phyloP scores from a whole-genome alignment of 164 flowering plant species.

The Annona squamosa region DNA sequence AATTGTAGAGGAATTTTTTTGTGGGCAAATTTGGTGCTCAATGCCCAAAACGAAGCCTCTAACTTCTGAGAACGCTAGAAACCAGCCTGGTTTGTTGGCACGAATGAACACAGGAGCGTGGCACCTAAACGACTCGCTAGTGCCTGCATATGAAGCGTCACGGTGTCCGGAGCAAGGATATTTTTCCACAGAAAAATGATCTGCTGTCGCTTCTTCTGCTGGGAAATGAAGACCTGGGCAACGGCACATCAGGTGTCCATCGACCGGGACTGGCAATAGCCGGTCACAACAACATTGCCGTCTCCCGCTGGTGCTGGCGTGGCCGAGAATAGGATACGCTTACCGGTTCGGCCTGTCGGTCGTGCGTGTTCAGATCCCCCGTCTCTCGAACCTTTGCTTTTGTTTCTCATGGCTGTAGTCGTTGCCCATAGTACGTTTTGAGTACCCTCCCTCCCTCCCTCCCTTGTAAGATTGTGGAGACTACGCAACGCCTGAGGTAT shows the following conservation, averaged over 20 bases:
- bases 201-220: slow-evolving; percentile 1
- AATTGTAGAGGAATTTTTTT: too few species aligned
- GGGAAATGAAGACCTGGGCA: background rate
- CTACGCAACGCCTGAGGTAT: slow-evolving; percentile 1
- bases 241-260: background rate
- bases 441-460: background rate
- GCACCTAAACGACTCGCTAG: too few species aligned
- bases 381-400: background rate
- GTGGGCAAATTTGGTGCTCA: too few species aligned
- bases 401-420: background rate
- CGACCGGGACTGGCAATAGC: slow-evolving; percentile 11
- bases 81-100: too few species aligned
- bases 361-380: background rate
- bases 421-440: background rate
- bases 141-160: too few species aligned
- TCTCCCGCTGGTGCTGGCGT: background rate
- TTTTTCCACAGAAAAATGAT: background rate
- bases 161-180: too few species aligned
- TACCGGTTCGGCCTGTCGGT: slow-evolving; percentile 11
- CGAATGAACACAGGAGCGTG: too few species aligned
- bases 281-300: slow-evolving; percentile 10
- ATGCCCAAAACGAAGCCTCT: too few species aligned
- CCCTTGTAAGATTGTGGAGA: background rate
- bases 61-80: too few species aligned
- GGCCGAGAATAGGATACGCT: slow-evolving; percentile 5